Evolutionary conservation across 352 stramenopile genomes (phyloP), one percentile per base, ranked within the genome.

Genomic region (Phytophthora melonis): DNA sequence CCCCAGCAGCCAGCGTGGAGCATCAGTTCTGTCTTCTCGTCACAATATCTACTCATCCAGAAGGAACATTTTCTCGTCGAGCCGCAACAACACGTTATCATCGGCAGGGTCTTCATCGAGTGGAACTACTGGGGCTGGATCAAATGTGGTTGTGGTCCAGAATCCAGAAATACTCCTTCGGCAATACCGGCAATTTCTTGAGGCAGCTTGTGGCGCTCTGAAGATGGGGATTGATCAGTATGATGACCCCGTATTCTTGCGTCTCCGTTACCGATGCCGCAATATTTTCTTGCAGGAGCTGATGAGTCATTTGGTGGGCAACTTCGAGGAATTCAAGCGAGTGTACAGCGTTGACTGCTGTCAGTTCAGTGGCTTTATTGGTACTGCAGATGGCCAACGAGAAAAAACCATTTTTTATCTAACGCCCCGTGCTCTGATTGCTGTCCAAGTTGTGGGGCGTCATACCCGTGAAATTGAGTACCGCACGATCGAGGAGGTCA

Each of bases 221-320:
- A 89, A 93, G 65, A 87, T 86, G 68, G 67, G 71, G 2, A 75
- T 94, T 32, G 76, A 84, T 49, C 72, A 90, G 30, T 92, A 94
- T 56, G 76, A 81, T 8, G 88, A 95, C 19, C 68, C 87, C 1
- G 69, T 90, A 11, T 94, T 86, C 58, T 63, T 95, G 34, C 81
- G 87, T 14, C 83, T 95, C 32, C 86, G 88, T 1, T 95, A 91
- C 55, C 82, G 88, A 55, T 93, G 88, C 53, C 85, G 87, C 14
- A 95, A 91, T 45, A 74, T 83, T 25, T 95, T 95, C 49, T 72
- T 95, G 56, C 88, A 95, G 77, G 88, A 95, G 58, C 68, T 95
- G 2, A 93, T 95, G 84, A 94, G 84, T 59, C 87, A 94, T 68
- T 81, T 94, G 50, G 70, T 82, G 21, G 87, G 87, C 10, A 93